Conservation (phyloP, 768 basidiomycete species). For the Hortiboletus campestris region DNA sequence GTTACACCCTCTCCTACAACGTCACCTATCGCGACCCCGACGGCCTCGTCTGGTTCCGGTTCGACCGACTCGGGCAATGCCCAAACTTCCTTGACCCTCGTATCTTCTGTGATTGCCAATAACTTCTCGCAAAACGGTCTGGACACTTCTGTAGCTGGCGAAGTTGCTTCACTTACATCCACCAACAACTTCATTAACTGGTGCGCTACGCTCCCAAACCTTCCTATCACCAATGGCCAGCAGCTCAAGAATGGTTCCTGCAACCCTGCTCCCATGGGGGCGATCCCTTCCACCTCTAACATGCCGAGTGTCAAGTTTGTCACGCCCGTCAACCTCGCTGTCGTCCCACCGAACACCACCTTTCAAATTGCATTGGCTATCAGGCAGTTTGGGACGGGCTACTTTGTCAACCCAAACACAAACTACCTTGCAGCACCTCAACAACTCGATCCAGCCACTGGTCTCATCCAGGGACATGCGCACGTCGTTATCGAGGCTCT, state of each 20-base stretch:
- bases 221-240: slow-evolving; percentile 59
- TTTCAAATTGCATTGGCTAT: slow-evolving; percentile 56
- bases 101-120: slow-evolving; percentile 48
- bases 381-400: slow-evolving; percentile 46
- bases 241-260: slow-evolving; percentile 53
- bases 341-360: slow-evolving; percentile 41
- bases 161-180: slow-evolving; percentile 59
- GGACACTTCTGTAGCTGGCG: slow-evolving; percentile 36
- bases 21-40: not conserved
- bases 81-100: slow-evolving; percentile 37
- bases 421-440: slow-evolving; percentile 61
- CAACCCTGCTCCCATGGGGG: slow-evolving; percentile 62
- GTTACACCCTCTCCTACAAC: slow-evolving; percentile 15
- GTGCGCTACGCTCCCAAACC: slow-evolving; percentile 45
- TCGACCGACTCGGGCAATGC: slow-evolving; percentile 18
- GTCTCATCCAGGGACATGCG: slow-evolving; percentile 57
- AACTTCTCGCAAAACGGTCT: slow-evolving; percentile 58
- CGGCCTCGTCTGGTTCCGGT: slow-evolving; percentile 4
- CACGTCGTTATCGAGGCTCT: slow-evolving; percentile 63
- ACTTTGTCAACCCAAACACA: slow-evolving; percentile 52
- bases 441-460: slow-evolving; percentile 41
- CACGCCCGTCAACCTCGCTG: slow-evolving; percentile 43
- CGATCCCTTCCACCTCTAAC: slow-evolving; percentile 47
- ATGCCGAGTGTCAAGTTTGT: slow-evolving; percentile 58
- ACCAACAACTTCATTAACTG: slow-evolving; percentile 75